These are phyloP conservation scores for Plicaturopsis crispa DNA, from an alignment of 768 basidiomycete genomes.

Conservation along the genomic window DNA sequence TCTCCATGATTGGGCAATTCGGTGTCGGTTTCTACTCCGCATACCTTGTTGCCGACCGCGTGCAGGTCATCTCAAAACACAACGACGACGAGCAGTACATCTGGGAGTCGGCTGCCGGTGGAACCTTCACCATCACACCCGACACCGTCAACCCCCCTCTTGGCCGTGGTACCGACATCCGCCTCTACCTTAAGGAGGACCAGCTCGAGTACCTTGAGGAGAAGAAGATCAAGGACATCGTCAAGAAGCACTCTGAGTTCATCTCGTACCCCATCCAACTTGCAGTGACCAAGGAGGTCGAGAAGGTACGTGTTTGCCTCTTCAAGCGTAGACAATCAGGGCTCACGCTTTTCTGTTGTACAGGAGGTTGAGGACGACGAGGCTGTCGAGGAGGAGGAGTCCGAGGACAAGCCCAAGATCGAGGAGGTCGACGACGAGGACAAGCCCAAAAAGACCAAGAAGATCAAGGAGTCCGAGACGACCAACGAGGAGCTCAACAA, in stretches of 20 bases:
- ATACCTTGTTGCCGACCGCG: constrained; percentile 97
- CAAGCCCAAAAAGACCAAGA: constrained; percentile 92
- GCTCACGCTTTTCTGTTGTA: constrained; percentile 7
- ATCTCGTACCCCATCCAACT: constrained; percentile 99
- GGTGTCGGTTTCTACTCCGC: constrained; percentile 99
- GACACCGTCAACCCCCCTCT: constrained; percentile 87
- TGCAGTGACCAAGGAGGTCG: constrained; percentile 97
- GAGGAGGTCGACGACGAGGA: constrained; percentile 82
- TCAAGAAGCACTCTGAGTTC: constrained; percentile 99
- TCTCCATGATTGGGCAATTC: constrained; percentile 97
- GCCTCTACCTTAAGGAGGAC: constrained; percentile 94
- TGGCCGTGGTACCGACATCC: constrained; percentile 90
- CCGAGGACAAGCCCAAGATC: constrained; percentile 70
- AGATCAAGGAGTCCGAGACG: constrained; percentile 80
- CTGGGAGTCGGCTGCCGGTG: constrained; percentile 99
- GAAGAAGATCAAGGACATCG: constrained; percentile 98
- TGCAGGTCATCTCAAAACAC: constrained; percentile 99
- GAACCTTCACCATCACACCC: constrained; percentile 96
- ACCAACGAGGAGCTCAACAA: constrained; percentile 99
- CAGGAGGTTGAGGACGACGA: constrained; percentile 87
- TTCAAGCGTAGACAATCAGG: constrained; percentile 4
- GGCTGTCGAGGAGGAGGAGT: constrained; percentile 53
- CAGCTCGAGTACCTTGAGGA: constrained; percentile 99
- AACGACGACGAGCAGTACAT: constrained; percentile 99
- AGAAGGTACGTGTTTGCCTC: constrained; percentile 62